Evolutionary conservation across 1,139 yeast genomes (phyloP).

Genomic region (Zygosaccharomyces sapae): DNA sequence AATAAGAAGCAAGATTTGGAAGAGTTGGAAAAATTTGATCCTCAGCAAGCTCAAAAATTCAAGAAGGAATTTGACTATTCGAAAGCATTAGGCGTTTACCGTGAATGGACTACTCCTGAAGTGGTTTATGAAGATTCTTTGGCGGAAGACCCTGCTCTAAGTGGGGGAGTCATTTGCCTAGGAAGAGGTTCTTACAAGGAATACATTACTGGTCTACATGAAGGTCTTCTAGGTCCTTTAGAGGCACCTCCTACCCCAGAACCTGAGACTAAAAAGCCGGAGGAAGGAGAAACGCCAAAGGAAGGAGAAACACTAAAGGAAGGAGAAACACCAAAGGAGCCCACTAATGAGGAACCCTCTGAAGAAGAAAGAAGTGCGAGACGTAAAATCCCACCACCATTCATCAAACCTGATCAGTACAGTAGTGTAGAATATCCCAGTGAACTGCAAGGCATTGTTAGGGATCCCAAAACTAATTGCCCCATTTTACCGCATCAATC

Average conservation of each 20-base stretch:
- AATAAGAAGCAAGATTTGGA: slow-evolving; percentile 15
- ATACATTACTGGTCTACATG: slow-evolving; percentile 84
- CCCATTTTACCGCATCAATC: slow-evolving; percentile 73
- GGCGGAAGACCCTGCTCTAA: slow-evolving; percentile 40
- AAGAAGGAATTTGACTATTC: slow-evolving; percentile 48
- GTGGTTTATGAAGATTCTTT: slow-evolving; percentile 48
- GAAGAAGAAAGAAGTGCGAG: slow-evolving; percentile 6
- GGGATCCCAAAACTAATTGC: slow-evolving; percentile 39
- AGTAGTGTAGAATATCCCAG: slow-evolving; percentile 53
- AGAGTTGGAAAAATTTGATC: slow-evolving; percentile 21
- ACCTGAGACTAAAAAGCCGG: slow-evolving; percentile 3
- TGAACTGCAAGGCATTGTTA: slow-evolving; percentile 44
- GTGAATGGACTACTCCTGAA: slow-evolving; percentile 38
- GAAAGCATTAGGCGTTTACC: slow-evolving; percentile 57
- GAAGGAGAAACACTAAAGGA: slow-evolving; percentile 6
- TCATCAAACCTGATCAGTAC: slow-evolving; percentile 55
- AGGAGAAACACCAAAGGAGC: not conserved
- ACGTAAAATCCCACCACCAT: slow-evolving; percentile 59
- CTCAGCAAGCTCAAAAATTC: slow-evolving; percentile 32
- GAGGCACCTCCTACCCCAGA: slow-evolving; percentile 49
- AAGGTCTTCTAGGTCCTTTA: slow-evolving; percentile 90
- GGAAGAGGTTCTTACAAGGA: slow-evolving; percentile 98
- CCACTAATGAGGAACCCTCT: not conserved
- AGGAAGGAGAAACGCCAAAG: slow-evolving; percentile 2
- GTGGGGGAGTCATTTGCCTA: slow-evolving; percentile 86